Evolutionary conservation across 148 eudicot species (phyloP).

Genomic region (Arctostaphylos glauca): DNA sequence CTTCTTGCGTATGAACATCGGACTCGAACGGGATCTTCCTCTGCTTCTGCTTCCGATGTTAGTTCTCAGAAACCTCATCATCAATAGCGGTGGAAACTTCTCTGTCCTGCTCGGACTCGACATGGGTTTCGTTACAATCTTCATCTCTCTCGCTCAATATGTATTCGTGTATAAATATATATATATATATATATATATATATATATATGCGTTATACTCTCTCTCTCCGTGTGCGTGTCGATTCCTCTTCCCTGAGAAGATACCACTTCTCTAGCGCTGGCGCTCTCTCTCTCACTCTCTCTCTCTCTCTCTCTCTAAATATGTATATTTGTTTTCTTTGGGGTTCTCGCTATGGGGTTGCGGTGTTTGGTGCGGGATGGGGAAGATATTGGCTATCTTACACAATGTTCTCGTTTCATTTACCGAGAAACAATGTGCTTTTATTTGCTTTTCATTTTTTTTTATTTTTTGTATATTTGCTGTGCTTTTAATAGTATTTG

Average conservation of each 20-base stretch:
- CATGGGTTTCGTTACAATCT: constrained; percentile 49
- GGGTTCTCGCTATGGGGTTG: background rate
- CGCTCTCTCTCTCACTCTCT: background rate
- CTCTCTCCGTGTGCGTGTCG: background rate
- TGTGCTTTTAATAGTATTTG: background rate
- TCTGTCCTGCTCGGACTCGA: constrained; percentile 74
- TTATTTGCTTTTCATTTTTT: background rate
- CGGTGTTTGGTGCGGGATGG: background rate
- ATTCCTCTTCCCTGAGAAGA: background rate
- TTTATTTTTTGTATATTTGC: background rate
- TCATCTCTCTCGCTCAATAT: constrained; percentile 34
- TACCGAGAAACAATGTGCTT: background rate
- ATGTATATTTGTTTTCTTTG: background rate
- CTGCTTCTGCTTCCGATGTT: constrained; percentile 57
- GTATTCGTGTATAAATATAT: no score
- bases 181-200: no score
- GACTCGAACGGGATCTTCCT: constrained; percentile 43
- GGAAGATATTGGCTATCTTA: background rate
- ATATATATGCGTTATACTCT: background rate
- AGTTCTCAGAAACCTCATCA: constrained; percentile 62
- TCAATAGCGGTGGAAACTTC: constrained; percentile 75
- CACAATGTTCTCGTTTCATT: background rate
- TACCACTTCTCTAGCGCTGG: background rate
- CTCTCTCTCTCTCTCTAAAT: background rate
- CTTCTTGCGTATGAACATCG: constrained; percentile 51